phyloP scores from a whole-genome alignment of 495 filamentous ascomycete species.

The Penicillium subrubescens region DNA sequence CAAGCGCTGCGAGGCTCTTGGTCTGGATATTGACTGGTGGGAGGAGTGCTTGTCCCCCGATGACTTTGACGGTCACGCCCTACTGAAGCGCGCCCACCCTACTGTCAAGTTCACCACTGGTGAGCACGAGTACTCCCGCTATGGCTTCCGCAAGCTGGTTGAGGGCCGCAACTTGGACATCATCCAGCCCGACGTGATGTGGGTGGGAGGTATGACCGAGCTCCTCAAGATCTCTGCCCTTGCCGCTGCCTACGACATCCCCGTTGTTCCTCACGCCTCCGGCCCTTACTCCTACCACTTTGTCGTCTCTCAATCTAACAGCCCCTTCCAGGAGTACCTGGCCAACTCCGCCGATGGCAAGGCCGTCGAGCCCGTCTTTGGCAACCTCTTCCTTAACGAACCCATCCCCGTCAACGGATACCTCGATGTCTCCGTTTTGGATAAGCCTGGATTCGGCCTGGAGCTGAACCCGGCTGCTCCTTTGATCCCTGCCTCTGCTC shows the following conservation, averaged over 20 bases:
- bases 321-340: conserved; percentile 92
- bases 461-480: conserved; percentile 80
- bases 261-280: conserved; percentile 90
- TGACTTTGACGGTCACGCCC: conserved; percentile 84
- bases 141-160: conserved; percentile 91
- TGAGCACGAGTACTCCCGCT: conserved; percentile 91
- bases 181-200: conserved; percentile 95
- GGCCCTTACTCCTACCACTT: conserved; percentile 95
- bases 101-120: conserved; percentile 93
- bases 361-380: conserved; percentile 86
- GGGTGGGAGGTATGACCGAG: conserved; percentile 91
- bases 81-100: conserved; percentile 86
- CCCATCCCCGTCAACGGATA: conserved; percentile 83
- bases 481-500: conserved; percentile 69
- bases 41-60: conserved; percentile 90
- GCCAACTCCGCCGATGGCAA: conserved; percentile 90
- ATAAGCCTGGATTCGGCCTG: conserved; percentile 90
- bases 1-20: conserved; percentile 72
- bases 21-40: conserved; percentile 94
- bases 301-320: conserved; percentile 85
- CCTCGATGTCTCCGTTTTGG: conserved; percentile 72
- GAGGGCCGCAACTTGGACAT: conserved; percentile 91
- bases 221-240: conserved; percentile 85
- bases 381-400: conserved; percentile 87
- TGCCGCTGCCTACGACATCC: conserved; percentile 89